Conservation (phyloP, 495 filamentous ascomycete genomes). For the Xylaria curta region DNA sequence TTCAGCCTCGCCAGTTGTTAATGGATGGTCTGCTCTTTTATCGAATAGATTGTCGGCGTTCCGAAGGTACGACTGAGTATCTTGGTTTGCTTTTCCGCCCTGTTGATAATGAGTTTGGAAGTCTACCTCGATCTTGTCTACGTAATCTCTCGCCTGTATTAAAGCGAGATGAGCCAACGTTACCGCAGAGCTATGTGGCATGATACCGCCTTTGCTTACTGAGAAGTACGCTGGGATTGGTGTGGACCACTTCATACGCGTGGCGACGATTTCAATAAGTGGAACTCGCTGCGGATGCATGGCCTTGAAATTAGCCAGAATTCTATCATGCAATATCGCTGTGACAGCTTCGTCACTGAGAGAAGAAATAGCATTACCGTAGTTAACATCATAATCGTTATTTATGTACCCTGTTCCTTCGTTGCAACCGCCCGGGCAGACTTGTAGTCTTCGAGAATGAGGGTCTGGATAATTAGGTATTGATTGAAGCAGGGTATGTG, state of each 20-base stretch:
- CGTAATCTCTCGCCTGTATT: not conserved
- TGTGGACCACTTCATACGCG: not conserved
- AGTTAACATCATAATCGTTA: not conserved
- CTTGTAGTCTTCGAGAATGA: not conserved
- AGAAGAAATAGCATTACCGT: not conserved
- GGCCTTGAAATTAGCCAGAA: not conserved
- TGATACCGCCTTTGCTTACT: not conserved
- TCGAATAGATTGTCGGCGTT: too few relatives aligned
- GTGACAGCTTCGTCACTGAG: not conserved
- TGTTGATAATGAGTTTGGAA: slow-evolving; percentile 4
- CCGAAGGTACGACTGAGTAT: not conserved
- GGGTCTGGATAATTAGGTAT: too few relatives aligned
- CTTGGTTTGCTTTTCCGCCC: not conserved
- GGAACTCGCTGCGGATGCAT: not conserved
- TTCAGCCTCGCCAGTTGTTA: too few relatives aligned
- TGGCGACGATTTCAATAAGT: not conserved
- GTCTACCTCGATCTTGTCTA: not conserved
- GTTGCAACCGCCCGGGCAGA: slow-evolving; percentile 5
- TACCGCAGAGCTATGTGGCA: not conserved
- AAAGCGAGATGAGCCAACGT: not conserved
- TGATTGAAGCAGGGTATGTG: too few relatives aligned
- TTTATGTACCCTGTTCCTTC: not conserved
- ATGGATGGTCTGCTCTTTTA: too few relatives aligned
- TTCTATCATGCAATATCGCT: not conserved
- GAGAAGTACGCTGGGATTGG: slow-evolving; percentile 12